Evolutionary conservation across 352 stramenopile species (phyloP).

Genomic region (Ophiocytium majus): DNA sequence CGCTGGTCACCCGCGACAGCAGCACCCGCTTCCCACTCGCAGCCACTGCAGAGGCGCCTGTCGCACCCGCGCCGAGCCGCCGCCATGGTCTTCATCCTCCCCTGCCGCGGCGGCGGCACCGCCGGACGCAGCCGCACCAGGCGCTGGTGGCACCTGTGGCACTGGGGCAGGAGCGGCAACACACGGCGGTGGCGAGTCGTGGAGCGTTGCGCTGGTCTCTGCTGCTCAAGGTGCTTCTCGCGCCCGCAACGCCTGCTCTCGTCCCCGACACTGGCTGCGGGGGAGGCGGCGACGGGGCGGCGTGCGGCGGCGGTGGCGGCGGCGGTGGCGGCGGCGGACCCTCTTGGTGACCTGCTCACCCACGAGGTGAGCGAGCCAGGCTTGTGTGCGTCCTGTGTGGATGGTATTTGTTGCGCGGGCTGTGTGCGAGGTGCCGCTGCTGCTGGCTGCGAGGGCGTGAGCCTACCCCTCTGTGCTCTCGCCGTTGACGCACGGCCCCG

Average conservation of each 20-base stretch:
- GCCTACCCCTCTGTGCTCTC: too few species aligned
- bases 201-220: conserved; percentile 35
- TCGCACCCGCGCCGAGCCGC: too few species aligned
- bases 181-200: not conserved
- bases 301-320: not conserved
- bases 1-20: too few species aligned
- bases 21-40: too few species aligned
- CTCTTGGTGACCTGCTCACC: not conserved
- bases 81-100: too few species aligned
- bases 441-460: too few species aligned
- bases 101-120: too few species aligned
- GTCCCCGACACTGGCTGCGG: not conserved
- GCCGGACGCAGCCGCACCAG: conserved; percentile 11
- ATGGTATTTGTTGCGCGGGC: too few species aligned
- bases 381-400: too few species aligned
- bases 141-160: conserved; percentile 12
- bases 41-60: too few species aligned
- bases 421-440: too few species aligned
- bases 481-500: too few species aligned
- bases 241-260: not conserved
- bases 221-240: not conserved
- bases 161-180: not conserved
- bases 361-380: not conserved
- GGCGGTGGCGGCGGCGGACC: not conserved
- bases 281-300: not conserved